A percentile compares a stretch with the other conserved stretches of the same genome.
Conservation (phyloP, 2,329 filamentous ascomycete species). For the Rhynchosporium graminicola region DNA sequence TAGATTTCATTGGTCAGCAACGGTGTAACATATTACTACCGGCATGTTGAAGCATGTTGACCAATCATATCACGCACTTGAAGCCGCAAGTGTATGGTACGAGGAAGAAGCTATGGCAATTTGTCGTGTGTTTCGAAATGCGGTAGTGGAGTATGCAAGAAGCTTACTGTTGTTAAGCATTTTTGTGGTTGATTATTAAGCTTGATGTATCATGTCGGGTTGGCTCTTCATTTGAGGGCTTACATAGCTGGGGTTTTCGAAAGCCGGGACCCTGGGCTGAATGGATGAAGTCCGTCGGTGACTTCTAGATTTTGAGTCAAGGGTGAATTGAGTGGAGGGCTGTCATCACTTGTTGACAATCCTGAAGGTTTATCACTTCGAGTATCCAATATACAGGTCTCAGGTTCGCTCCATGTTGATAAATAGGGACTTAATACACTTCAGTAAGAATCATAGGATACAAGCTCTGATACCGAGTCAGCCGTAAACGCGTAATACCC, state of each 20-base stretch:
- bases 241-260: neutral
- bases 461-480: neutral
- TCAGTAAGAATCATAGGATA: neutral
- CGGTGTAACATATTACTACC: neutral
- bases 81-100: neutral
- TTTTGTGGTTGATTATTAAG: neutral
- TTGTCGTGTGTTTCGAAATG: neutral
- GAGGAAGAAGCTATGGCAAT: too few species aligned
- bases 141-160: neutral
- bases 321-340: neutral
- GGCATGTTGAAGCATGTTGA: neutral
- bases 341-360: neutral
- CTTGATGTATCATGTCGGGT: neutral
- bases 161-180: neutral
- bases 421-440: neutral
- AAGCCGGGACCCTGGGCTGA: too few species aligned
- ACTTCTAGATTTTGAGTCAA: neutral
- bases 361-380: neutral
- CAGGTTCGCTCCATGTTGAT: neutral
- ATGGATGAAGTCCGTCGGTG: neutral
- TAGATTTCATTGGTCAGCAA: neutral
- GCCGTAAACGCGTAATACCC: neutral
- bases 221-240: neutral
- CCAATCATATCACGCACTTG: neutral
- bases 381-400: neutral